Evolutionary conservation across 2,329 filamentous ascomycete genomes (phyloP), one percentile per base, ranked within the genome.

Genomic region (Verticillium alfalfae): DNA sequence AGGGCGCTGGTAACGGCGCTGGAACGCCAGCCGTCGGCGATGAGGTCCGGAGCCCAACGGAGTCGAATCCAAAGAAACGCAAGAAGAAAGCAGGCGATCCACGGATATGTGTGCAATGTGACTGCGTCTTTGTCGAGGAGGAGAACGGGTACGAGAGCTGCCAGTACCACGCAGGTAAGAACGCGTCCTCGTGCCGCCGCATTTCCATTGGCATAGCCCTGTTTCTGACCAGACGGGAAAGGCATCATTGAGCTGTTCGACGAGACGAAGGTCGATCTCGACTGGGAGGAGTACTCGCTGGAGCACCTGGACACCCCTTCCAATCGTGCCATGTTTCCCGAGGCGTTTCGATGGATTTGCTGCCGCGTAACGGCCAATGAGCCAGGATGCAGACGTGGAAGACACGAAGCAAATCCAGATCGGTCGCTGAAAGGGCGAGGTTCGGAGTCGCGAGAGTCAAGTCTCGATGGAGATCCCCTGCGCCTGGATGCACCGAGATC

Each of bases 261-360:
- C 37, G 64, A 64, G 55, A 64, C 55, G 12, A 36, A 57, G 49
- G 62, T 62, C 56, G 60, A 64, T 4, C 22, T 55, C 10, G 36
- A 56, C 18, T 60, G 61, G 13, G 59, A 59, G 2, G 63, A 61
- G 26, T 56, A 34, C 56, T 57, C 45, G 34, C 36, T 61, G 38
- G 61, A 63, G 39, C 61, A 64, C 18, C 61, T 63, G 13, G 64
- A 66, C 61, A 66, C 63, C 16, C 61, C 64, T 7, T 52, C 61
- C 4, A 64, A 61, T 49, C 61, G 64, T 34, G 59, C 59, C 16
- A 39, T 38, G 45, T 64, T 63, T 31, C 64, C 64, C 1, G 64
- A 62, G 36, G 64, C 64, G 2, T 66, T 65, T 22, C 64, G 64
- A 13, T 66, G 64, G 64, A 61, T 63, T 34, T 66, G 64, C 58